Conservation (phyloP, 805 yeast species). For the Myxozyma udenii region DNA sequence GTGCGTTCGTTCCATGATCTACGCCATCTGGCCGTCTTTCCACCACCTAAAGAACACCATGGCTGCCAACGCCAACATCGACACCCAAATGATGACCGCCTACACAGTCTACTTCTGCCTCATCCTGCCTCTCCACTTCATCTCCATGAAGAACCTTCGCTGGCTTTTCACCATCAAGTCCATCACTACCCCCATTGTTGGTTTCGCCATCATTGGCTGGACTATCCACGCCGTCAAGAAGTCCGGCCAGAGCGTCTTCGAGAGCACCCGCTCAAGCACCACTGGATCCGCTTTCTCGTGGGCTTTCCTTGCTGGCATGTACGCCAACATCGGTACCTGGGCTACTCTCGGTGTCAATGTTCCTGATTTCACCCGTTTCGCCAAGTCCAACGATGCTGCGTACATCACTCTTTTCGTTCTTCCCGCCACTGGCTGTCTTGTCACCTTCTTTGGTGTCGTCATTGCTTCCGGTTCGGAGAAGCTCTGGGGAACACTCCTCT, state of each 20-base stretch:
- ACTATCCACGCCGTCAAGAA: conserved; percentile 45
- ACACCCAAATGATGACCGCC: conserved; percentile 57
- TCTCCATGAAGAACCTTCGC: conserved; percentile 80
- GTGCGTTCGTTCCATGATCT: conserved; percentile 72
- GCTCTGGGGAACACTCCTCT: conserved; percentile 14
- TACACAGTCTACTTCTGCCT: conserved; percentile 80
- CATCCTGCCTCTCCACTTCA: conserved; percentile 75
- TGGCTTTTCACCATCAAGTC: conserved; percentile 84
- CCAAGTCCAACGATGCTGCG: conserved; percentile 38
- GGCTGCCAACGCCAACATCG: conserved; percentile 20
- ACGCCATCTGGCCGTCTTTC: conserved; percentile 60
- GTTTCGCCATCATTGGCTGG: conserved; percentile 80
- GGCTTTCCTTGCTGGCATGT: conserved; percentile 55
- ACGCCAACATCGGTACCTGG: conserved; percentile 47
- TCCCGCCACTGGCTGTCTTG: conserved; percentile 17
- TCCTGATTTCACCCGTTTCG: conserved; percentile 50
- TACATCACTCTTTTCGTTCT: conserved; percentile 13
- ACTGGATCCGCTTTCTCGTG: conserved; percentile 66
- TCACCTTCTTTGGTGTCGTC: conserved; percentile 25
- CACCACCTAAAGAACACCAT: conserved; percentile 42
- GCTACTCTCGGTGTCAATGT: conserved; percentile 48
- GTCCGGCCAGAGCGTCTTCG: conserved; percentile 36
- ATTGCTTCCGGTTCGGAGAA: conserved; percentile 17
- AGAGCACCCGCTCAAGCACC: conserved; percentile 40
- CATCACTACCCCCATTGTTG: conserved; percentile 73